phyloP scores from a whole-genome alignment of 208 protist species.

The Acanthamoeba triangularis region DNA sequence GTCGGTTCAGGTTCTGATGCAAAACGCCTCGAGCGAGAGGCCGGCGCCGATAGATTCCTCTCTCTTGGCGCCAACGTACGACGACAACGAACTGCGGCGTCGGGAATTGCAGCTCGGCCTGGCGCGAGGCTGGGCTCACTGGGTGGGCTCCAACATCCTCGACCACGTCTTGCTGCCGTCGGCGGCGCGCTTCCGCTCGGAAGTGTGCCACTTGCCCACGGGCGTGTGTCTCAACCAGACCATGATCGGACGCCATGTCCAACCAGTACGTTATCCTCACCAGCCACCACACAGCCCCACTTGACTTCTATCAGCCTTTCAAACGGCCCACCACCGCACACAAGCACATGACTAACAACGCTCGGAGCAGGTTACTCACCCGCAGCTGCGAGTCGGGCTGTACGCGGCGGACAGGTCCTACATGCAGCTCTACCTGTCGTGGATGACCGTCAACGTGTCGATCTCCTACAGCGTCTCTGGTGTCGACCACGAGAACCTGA shows the following conservation, averaged over 20 bases:
- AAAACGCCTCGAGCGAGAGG: background rate
- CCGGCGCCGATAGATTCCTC: background rate
- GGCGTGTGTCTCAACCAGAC: slow-evolving; percentile 11
- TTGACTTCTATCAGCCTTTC: background rate
- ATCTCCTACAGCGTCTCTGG: background rate
- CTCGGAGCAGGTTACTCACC: background rate
- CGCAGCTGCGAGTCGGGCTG: background rate
- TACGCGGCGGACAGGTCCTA: background rate
- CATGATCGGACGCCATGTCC: background rate
- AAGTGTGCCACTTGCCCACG: background rate
- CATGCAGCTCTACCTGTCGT: background rate
- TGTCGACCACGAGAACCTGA: background rate
- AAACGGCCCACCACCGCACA: no score
- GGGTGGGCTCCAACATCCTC: background rate
- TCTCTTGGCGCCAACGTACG: background rate
- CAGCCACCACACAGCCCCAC: no score
- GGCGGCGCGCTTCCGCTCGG: background rate
- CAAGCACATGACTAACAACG: no score
- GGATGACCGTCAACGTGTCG: background rate
- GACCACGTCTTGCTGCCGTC: background rate
- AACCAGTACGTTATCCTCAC: background rate
- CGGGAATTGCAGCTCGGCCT: background rate
- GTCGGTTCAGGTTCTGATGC: background rate
- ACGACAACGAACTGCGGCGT: background rate
- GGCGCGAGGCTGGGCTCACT: background rate